Evolutionary conservation across 306 rosid genomes (phyloP).

Genomic region (Lathyrus oleraceus): DNA sequence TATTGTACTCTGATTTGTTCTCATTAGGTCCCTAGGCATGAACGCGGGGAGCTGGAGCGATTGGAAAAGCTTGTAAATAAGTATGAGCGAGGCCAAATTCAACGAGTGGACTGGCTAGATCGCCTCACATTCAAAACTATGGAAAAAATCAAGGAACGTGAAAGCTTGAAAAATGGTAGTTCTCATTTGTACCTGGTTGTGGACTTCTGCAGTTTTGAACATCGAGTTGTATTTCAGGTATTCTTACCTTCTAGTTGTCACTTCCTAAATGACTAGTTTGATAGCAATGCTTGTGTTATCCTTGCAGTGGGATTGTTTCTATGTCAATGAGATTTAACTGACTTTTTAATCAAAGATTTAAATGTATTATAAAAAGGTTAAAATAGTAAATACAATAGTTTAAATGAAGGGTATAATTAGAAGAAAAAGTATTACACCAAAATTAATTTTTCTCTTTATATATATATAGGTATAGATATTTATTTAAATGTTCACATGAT

Average conservation of each 20-base stretch:
- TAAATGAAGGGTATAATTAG: no score
- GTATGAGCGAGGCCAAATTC: conserved; percentile 94
- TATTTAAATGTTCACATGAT: neutral
- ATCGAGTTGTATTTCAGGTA: conserved; percentile 97
- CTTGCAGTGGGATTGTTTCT: no score
- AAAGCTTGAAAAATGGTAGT: conserved; percentile 72
- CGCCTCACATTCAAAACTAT: conserved; percentile 79
- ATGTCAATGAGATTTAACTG: no score
- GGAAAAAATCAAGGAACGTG: conserved; percentile 81
- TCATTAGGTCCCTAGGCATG: conserved; percentile 85
- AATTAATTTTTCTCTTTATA: no score
- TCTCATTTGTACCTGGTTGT: conserved; percentile 80
- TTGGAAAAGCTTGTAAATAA: conserved; percentile 87
- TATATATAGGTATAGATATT: neutral
- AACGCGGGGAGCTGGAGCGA: conserved; percentile 92
- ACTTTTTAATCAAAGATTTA: no score
- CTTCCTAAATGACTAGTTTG: neutral
- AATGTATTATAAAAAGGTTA: no score
- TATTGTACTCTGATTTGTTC: conserved; percentile 6
- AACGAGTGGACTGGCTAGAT: conserved; percentile 90
- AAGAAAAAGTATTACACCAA: no score
- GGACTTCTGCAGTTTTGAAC: conserved; percentile 91
- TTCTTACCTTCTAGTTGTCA: conserved; percentile 14
- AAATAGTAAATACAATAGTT: no score
- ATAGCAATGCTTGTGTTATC: neutral